A percentile compares a stretch with the other conserved stretches of the same genome.
These are phyloP conservation scores for Colletotrichum scovillei DNA, from an alignment of 2,329 filamentous ascomycete species.

Conservation along the genomic window DNA sequence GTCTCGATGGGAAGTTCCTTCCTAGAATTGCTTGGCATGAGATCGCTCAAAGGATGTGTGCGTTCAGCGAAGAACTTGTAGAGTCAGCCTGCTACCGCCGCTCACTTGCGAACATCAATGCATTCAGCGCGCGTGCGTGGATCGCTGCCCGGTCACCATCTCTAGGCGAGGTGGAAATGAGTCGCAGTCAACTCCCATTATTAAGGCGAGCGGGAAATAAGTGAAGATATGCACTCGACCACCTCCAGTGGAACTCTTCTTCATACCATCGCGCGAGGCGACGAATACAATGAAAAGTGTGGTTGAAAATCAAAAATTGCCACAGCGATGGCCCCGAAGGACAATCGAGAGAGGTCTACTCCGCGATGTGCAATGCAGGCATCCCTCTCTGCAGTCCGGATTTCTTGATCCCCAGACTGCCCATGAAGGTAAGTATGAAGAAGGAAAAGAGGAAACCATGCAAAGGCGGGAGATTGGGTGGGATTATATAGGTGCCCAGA, in stretches of 20 bases:
- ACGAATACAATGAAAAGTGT: slow-evolving; percentile 38
- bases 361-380: slow-evolving; percentile 64
- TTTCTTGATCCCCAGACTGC: slow-evolving; percentile 56
- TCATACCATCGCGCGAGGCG: slow-evolving; percentile 36
- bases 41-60: not conserved
- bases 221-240: too few species aligned
- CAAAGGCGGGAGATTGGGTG: slow-evolving; percentile 10
- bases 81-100: too few species aligned
- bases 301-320: slow-evolving; percentile 38
- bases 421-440: slow-evolving; percentile 66
- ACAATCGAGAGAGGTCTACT: slow-evolving; percentile 37
- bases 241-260: slow-evolving; percentile 19
- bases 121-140: too few species aligned
- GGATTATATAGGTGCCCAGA: slow-evolving; percentile 45
- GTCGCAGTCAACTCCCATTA: too few species aligned
- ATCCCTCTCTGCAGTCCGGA: slow-evolving; percentile 52
- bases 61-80: too few species aligned
- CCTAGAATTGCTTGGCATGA: not conserved
- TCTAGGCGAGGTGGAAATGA: rapidly evolving
- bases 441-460: slow-evolving; percentile 36
- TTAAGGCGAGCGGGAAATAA: too few species aligned
- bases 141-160: too few species aligned
- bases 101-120: too few species aligned
- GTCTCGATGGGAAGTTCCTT: too few species aligned
- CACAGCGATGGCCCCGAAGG: slow-evolving; percentile 38